phyloP scores from a whole-genome alignment of 1,284 basidiomycete genomes.

The Rhodotorula sp. region DNA sequence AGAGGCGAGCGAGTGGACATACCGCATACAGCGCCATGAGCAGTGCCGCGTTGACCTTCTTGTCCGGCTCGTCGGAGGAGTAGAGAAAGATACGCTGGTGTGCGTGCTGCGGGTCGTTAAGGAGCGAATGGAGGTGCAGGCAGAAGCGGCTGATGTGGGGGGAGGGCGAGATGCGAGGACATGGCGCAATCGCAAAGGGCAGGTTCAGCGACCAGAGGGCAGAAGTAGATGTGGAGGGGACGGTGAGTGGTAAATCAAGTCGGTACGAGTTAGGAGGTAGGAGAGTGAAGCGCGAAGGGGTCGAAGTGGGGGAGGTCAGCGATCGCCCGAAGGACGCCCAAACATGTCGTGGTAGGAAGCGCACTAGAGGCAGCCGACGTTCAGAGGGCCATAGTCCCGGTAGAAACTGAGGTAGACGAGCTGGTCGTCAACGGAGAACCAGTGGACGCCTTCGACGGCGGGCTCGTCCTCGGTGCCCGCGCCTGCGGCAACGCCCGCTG shows the following conservation, averaged over 20 bases:
- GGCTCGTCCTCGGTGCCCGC: slow-evolving; percentile 1
- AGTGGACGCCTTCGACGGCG: slow-evolving; percentile 24
- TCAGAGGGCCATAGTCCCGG: slow-evolving; percentile 91
- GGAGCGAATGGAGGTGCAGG: slow-evolving; percentile 82
- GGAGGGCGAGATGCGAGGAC: not conserved
- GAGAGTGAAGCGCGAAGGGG: too few relatives aligned
- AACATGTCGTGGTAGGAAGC: not conserved
- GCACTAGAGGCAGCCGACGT: slow-evolving; percentile 80
- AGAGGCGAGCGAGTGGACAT: slow-evolving; percentile 49
- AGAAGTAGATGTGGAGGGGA: not conserved
- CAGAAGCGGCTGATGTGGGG: slow-evolving; percentile 65
- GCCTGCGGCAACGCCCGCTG: not conserved
- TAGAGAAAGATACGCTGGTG: slow-evolving; percentile 74
- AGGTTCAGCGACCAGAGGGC: too few relatives aligned
- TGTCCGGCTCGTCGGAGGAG: slow-evolving; percentile 76
- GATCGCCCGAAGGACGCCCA: not conserved
- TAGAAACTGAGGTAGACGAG: slow-evolving; percentile 92
- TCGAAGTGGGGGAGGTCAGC: not conserved
- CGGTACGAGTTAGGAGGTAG: too few relatives aligned
- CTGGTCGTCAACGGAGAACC: slow-evolving; percentile 78
- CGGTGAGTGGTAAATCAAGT: too few relatives aligned
- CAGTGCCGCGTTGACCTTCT: slow-evolving; percentile 91
- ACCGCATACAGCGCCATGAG: slow-evolving; percentile 89
- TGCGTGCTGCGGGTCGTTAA: slow-evolving; percentile 56
- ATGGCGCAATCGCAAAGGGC: too few relatives aligned